A percentile compares a stretch with the other conserved stretches of the same genome.
These are phyloP conservation scores for Gossypium aridum DNA, from an alignment of 441 rosid genomes.

Conservation along the genomic window DNA sequence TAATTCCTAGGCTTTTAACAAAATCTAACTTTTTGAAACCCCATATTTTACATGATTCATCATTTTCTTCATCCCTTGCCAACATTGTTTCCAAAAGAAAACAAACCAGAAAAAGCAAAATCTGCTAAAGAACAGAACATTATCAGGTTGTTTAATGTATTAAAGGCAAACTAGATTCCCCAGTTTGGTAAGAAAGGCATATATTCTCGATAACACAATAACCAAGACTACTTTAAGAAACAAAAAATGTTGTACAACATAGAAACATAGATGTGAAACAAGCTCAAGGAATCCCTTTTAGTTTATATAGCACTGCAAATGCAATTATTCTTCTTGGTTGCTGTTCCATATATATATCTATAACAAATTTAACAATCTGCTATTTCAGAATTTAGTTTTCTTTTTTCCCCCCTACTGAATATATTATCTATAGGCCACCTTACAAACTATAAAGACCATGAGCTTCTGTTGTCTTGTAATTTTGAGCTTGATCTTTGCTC, in stretches of 20 bases:
- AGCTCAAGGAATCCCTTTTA: too few species aligned
- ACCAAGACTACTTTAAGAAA: neutral
- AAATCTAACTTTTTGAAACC: neutral
- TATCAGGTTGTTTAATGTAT: constrained; percentile 4
- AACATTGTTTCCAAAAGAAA: neutral
- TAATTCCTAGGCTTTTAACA: neutral
- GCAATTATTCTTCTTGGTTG: neutral
- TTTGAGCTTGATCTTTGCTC: constrained; percentile 19
- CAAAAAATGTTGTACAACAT: neutral
- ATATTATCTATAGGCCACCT: neutral
- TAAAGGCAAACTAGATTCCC: constrained; percentile 22
- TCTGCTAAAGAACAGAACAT: constrained; percentile 13
- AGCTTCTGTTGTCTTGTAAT: constrained; percentile 17
- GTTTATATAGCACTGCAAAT: neutral
- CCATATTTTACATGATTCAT: neutral
- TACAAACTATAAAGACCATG: constrained; percentile 7
- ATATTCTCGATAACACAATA: constrained; percentile 10
- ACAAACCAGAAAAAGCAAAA: neutral
- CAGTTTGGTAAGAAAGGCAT: constrained; percentile 18
- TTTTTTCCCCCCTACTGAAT: neutral
- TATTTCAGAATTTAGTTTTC: neutral
- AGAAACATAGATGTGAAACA: neutral
- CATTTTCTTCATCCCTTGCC: neutral
- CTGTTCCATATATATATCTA: neutral
- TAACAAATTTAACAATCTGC: neutral